Evolutionary conservation across 257 asterid species (phyloP).

Genomic region (Solanum appendiculatum): DNA sequence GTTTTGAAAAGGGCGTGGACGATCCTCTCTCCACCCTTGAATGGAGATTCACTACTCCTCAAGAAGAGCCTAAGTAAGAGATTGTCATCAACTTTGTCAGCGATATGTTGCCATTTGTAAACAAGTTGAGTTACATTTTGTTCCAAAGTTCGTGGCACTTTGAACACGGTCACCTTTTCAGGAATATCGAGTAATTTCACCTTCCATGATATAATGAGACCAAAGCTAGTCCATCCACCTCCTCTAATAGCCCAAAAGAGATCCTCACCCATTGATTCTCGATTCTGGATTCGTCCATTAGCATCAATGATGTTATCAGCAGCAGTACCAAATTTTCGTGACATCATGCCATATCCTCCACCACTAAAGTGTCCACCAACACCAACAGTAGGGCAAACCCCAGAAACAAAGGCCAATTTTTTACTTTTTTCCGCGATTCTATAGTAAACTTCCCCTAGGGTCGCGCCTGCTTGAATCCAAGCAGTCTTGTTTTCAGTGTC

Average conservation of each 20-base stretch:
- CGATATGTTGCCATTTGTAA: background rate
- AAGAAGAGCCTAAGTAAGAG: background rate
- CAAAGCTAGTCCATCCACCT: background rate
- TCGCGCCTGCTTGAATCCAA: background rate
- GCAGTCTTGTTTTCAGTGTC: background rate
- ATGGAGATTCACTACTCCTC: background rate
- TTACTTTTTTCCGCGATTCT: background rate
- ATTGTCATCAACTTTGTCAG: background rate
- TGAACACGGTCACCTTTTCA: background rate
- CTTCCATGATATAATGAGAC: background rate
- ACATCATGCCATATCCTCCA: background rate
- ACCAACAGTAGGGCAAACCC: background rate
- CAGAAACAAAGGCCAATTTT: background rate
- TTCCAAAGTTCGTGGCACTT: background rate
- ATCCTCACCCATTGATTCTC: background rate
- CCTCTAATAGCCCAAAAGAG: background rate
- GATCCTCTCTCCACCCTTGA: background rate
- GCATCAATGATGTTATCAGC: background rate
- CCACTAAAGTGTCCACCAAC: background rate
- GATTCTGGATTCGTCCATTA: background rate
- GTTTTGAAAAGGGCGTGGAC: background rate
- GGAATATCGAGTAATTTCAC: background rate
- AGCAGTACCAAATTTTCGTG: background rate
- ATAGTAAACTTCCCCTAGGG: background rate
- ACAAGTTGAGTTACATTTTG: background rate